Evolutionary conservation across 352 stramenopile genomes (phyloP).

Genomic region (Pythium aristosporum): DNA sequence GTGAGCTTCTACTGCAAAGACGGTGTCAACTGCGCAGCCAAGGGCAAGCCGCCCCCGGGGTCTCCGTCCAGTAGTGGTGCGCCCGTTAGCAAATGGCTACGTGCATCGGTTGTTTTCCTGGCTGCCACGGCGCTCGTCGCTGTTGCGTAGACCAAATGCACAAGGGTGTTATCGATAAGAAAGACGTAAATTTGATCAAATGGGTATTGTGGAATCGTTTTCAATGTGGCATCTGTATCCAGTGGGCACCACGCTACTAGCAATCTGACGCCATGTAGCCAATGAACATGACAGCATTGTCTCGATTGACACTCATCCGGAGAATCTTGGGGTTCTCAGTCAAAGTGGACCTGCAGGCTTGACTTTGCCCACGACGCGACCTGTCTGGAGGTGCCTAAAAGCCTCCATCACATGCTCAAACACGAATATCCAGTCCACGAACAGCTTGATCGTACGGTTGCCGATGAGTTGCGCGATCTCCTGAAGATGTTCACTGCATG

Average conservation of each 20-base stretch:
- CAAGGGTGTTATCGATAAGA: too few relatives aligned
- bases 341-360: neutral
- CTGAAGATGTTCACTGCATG: conserved; percentile 30
- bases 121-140: neutral
- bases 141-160: neutral
- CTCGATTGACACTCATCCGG: too few relatives aligned
- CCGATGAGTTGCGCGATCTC: conserved; percentile 39
- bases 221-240: too few relatives aligned
- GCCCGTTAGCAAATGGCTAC: neutral
- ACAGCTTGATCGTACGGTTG: conserved; percentile 28
- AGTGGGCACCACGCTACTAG: too few relatives aligned
- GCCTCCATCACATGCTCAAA: conserved; percentile 43
- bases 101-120: neutral
- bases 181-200: too few relatives aligned
- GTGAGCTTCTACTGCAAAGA: conserved; percentile 20
- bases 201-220: too few relatives aligned
- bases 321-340: too few relatives aligned
- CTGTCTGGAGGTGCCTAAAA: conserved; percentile 38
- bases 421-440: conserved; percentile 36
- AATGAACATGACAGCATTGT: too few relatives aligned
- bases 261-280: too few relatives aligned
- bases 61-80: neutral
- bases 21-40: conserved; percentile 7
- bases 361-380: conserved; percentile 34
- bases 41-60: neutral